A percentile compares a stretch with the other conserved stretches of the same genome.
Evolutionary conservation across 2,329 filamentous ascomycete species (phyloP).

Genomic region (Teratosphaeria epicoccoides): DNA sequence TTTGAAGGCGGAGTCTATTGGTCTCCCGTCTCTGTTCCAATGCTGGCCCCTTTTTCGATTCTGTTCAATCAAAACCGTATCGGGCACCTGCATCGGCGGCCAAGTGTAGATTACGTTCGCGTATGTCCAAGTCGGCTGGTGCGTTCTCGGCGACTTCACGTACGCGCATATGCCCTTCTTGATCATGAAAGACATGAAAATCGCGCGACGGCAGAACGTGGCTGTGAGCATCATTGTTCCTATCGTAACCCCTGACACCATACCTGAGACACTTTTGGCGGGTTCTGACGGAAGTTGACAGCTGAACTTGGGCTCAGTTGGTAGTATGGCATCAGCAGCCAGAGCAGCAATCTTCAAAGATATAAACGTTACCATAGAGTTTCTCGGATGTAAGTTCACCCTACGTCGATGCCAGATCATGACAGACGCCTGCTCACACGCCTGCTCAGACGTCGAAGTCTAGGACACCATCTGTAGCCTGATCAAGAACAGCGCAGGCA

Average conservation of each 20-base stretch:
- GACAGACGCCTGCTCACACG: background rate
- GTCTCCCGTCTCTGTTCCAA: background rate
- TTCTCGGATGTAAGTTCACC: background rate
- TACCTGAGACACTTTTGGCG: too few relatives aligned
- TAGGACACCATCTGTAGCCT: background rate
- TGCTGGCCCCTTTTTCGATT: background rate
- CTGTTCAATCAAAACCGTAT: too few relatives aligned
- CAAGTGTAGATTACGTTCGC: too few relatives aligned
- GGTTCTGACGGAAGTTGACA: too few relatives aligned
- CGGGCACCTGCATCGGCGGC: too few relatives aligned
- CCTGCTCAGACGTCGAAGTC: background rate
- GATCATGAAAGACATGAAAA: background rate
- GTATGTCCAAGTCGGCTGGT: too few relatives aligned
- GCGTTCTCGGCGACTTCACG: background rate
- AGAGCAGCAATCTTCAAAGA: background rate
- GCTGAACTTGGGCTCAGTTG: background rate
- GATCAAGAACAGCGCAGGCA: background rate
- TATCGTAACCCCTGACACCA: too few relatives aligned
- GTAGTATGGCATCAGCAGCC: background rate
- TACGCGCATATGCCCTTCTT: background rate
- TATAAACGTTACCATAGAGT: background rate
- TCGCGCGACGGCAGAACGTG: background rate
- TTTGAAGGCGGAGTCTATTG: background rate
- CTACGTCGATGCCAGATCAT: background rate
- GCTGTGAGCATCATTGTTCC: background rate